These are phyloP conservation scores for Pythium pyrilobum DNA, from an alignment of 352 stramenopile genomes.

Conservation along the genomic window DNA sequence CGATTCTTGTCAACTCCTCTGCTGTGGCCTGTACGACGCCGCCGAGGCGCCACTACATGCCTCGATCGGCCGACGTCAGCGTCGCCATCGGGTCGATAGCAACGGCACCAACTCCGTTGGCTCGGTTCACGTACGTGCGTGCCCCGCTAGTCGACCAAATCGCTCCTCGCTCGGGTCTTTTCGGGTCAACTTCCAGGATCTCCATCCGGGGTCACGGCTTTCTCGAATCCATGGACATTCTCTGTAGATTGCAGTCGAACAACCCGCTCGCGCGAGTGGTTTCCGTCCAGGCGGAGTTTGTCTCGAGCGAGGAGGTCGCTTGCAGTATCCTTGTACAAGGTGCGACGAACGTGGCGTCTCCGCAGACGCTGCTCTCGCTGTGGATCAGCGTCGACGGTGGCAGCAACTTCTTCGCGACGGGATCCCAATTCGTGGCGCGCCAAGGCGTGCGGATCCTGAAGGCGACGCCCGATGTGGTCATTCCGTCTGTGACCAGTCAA, in stretches of 20 bases:
- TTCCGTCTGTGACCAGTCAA: slow-evolving; percentile 5
- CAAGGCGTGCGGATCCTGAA: slow-evolving; percentile 7
- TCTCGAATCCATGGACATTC: not conserved
- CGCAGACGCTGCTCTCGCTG: not conserved
- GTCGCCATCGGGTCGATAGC: slow-evolving; percentile 4
- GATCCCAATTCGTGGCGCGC: not conserved
- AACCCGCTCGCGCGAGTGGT: not conserved
- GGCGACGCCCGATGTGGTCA: slow-evolving; percentile 2
- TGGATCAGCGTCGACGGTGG: slow-evolving; percentile 17
- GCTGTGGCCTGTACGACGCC: slow-evolving; percentile 13
- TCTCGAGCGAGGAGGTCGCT: not conserved
- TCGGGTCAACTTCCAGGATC: not conserved
- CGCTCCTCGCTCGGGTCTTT: slow-evolving; percentile 5
- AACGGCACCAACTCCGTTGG: not conserved
- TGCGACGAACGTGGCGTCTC: not conserved
- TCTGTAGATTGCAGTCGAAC: slow-evolving; percentile 5
- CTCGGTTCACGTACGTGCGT: slow-evolving; percentile 12
- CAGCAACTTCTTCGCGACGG: slow-evolving; percentile 10
- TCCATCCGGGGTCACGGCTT: slow-evolving; percentile 10
- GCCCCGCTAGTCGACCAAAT: slow-evolving; percentile 1
- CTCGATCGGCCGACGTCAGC: not conserved
- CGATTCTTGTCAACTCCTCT: slow-evolving; percentile 10
- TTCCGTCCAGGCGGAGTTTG: slow-evolving; percentile 1
- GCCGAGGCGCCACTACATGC: slow-evolving; percentile 1
- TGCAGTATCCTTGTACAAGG: slow-evolving; percentile 1